phyloP scores from a whole-genome alignment of 2,329 filamentous ascomycete genomes.

The Podosphaera xanthii region DNA sequence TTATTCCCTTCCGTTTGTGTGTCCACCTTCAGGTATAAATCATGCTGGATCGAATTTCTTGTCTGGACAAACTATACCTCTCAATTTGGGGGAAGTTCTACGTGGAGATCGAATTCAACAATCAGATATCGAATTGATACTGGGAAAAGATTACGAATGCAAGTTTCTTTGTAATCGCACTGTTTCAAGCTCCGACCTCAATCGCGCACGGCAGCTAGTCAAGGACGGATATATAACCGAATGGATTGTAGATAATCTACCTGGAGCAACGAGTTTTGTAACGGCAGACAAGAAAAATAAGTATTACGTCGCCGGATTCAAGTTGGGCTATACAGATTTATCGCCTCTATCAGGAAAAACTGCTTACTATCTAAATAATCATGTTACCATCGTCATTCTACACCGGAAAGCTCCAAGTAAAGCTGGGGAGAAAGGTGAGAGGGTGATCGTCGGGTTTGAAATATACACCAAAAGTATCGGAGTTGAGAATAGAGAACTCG shows the following conservation, averaged over 20 bases:
- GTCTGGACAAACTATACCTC: constrained; percentile 52
- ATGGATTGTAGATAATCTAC: constrained; percentile 84
- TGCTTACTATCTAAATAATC: constrained; percentile 63
- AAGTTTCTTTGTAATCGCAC: constrained; percentile 48
- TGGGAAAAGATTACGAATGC: constrained; percentile 54
- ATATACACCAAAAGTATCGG: constrained; percentile 72
- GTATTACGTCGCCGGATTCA: constrained; percentile 80
- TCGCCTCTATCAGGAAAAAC: constrained; percentile 31
- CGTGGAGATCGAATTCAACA: constrained; percentile 68
- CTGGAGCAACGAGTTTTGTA: constrained; percentile 71
- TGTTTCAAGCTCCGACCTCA: constrained; percentile 39
- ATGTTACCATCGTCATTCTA: constrained; percentile 64
- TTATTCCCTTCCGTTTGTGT: constrained; percentile 71
- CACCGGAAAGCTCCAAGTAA: constrained; percentile 49
- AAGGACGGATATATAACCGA: constrained; percentile 66
- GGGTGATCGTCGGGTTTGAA: constrained; percentile 72
- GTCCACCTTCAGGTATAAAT: constrained; percentile 47
- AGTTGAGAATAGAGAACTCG: constrained; percentile 30
- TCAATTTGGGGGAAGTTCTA: constrained; percentile 72
- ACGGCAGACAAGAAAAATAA: constrained; percentile 65
- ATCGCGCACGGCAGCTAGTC: constrained; percentile 48
- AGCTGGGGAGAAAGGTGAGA: constrained; percentile 46
- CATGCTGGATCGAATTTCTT: constrained; percentile 44
- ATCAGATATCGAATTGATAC: constrained; percentile 60
- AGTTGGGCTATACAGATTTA: constrained; percentile 55